phyloP scores from a whole-genome alignment of 345 rosid species.

The Salix dunnii region DNA sequence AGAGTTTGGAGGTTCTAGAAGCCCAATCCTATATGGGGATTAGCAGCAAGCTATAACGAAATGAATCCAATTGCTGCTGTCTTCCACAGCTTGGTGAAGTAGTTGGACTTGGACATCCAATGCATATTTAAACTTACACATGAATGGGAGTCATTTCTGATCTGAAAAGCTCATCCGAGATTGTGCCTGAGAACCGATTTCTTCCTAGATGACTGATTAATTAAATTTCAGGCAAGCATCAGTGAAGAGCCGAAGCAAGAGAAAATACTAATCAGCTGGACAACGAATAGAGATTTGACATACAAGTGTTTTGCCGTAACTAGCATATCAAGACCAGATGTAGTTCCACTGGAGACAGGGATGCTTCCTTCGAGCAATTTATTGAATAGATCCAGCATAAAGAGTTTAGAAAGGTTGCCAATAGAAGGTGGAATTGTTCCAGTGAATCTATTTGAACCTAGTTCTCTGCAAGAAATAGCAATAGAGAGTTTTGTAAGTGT shows the following conservation, averaged over 20 bases:
- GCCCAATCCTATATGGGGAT: no score
- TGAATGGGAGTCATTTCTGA: conserved; percentile 64
- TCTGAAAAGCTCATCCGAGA: conserved; percentile 62
- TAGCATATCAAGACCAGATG: conserved; percentile 79
- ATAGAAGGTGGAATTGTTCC: conserved; percentile 73
- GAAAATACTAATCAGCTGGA: no score
- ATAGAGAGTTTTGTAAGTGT: conserved; percentile 4
- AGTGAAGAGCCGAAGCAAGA: not conserved
- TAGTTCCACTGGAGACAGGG: conserved; percentile 68
- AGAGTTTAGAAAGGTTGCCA: conserved; percentile 57
- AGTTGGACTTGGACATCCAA: no score
- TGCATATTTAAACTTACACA: conserved; percentile 44
- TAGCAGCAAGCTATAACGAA: no score
- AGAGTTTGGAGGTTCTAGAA: no score
- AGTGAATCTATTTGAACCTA: conserved; percentile 66
- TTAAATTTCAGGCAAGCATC: not conserved
- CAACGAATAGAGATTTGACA: conserved; percentile 14
- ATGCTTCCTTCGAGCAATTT: conserved; percentile 63
- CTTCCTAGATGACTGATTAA: conserved; percentile 62
- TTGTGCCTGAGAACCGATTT: conserved; percentile 55
- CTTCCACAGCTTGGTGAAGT: not conserved
- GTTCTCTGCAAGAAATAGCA: conserved; percentile 46
- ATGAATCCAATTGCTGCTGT: no score
- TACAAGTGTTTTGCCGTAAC: conserved; percentile 71
- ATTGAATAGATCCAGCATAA: conserved; percentile 81